phyloP scores from a whole-genome alignment of 164 flowering plant species.

The Vitis vinifera region ASM3070453v1 NC_081811.1:22540001-22540500 shows the following conservation, averaged over 20 bases:
- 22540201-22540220: constrained; percentile 31
- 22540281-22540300: constrained; percentile 32
- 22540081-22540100: background rate
- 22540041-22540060: too few relatives aligned
- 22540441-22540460: too few relatives aligned
- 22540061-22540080: too few relatives aligned
- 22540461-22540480: too few relatives aligned
- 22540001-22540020: too few relatives aligned
- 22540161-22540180: constrained; percentile 20
- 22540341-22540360: constrained; percentile 21
- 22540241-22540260: constrained; percentile 35
- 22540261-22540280: constrained; percentile 25
- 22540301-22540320: constrained; percentile 56
- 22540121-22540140: constrained; percentile 23
- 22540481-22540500: too few relatives aligned
- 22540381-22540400: too few relatives aligned
- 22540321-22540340: constrained; percentile 34
- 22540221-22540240: constrained; percentile 20
- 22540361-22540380: constrained; percentile 12
- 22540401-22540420: too few relatives aligned
- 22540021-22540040: too few relatives aligned
- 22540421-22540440: too few relatives aligned
- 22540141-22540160: background rate
- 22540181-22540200: constrained; percentile 31
- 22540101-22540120: constrained; percentile 34